Base-by-base conservation (phyloP, 2,329 filamentous ascomycete genomes). In the Geoglossum cookeanum region DNA sequence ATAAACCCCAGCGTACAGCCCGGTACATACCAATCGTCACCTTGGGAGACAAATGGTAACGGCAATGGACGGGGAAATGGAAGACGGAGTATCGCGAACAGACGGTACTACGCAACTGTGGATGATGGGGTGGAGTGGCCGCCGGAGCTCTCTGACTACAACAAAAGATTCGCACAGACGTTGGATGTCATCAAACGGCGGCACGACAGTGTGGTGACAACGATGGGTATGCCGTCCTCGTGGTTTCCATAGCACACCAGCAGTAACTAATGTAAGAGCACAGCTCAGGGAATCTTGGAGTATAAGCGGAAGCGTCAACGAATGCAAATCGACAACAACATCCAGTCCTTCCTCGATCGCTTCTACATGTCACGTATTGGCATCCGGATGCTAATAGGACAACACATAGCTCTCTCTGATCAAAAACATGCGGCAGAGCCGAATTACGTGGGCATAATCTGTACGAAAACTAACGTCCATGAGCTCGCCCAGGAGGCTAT, bases 291-390 rank as follows among this genome's bases (percentile, higher is more conserved):
- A 59, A 96, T 98, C 63, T 78, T 97, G 59, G 92, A 98, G 72
- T 98, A 94, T 77, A 98, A 98, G 74, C 87, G 91, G 58, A 91
- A 85, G 68, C 81, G 89, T 60, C 92, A 98, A 76, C 83, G 92
- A 57, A 92, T 97, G 84, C 92, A 97, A 68, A 98, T 98, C 66
- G 92, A 97, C 72, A 84, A 90, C 68, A 94, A 90, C 64, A 96
- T 98, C 59, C 92, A 98, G 70, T 84, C 88, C 57, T 98, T 98
- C 75, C 81, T 98, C 62, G 92, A 98, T 72, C 87, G 92, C 59
- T 98, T 98, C 72, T 98, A 98, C 77, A 98, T 98, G 92, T 96
- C 90, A 49, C 87, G 92, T 61, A 98, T 98, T 66, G 92, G 92
- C 62, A 98, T 98, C 64, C 87, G 92, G 64, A 98, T 98, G 92